Conservation (phyloP, 176 grass and related monocot species). For the Triticum urartu region DNA sequence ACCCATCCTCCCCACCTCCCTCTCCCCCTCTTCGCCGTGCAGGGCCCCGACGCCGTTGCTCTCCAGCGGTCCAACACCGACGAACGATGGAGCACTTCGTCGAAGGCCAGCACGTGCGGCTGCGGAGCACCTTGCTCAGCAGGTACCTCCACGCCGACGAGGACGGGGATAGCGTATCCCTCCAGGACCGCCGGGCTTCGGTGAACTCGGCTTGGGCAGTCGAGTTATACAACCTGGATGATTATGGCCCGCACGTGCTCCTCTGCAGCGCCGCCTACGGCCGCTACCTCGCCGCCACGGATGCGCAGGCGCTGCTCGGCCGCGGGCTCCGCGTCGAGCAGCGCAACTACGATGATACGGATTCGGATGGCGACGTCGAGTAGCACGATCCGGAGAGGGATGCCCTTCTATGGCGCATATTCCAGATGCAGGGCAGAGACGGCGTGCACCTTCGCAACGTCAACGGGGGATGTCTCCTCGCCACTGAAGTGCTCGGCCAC, state of each 20-base stretch:
- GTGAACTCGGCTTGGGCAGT: not conserved
- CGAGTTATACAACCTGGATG: not conserved
- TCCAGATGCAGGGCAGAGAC: not conserved
- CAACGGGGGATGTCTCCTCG: too few species aligned
- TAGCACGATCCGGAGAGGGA: not conserved
- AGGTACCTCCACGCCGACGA: not conserved
- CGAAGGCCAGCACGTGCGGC: too few species aligned
- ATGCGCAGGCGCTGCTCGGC: not conserved
- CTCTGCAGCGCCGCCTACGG: not conserved
- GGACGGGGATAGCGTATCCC: not conserved
- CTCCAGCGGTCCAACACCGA: too few species aligned
- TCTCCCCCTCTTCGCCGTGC: too few species aligned
- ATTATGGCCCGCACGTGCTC: not conserved
- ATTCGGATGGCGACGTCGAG: too few species aligned
- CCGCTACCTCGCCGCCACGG: not conserved
- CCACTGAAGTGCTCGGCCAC: too few species aligned
- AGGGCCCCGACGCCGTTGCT: too few species aligned
- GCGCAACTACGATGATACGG: not conserved
- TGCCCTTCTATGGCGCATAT: not conserved
- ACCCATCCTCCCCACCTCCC: too few species aligned
- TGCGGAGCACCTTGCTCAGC: not conserved
- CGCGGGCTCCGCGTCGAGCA: not conserved
- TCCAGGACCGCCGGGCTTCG: not conserved
- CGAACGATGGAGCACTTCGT: not conserved
- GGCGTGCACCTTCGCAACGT: too few species aligned